These are phyloP conservation scores for Coemansia pectinata DNA, from an alignment of 192 early-diverging fungal genomes.

Conservation along the genomic window DNA sequence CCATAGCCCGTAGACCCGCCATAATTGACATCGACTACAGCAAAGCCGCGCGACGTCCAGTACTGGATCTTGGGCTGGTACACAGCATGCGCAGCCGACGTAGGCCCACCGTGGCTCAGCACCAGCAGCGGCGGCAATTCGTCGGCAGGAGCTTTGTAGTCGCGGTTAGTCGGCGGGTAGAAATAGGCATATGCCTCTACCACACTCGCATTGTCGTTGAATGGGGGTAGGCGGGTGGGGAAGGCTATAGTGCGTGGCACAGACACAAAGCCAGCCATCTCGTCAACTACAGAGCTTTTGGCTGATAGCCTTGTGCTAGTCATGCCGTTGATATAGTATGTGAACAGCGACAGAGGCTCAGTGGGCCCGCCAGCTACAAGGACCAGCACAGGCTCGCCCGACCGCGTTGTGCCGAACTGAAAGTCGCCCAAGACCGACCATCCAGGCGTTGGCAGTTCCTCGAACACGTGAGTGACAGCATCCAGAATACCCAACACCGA, in stretches of 20 bases:
- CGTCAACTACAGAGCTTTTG: neutral
- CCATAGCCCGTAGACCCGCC: slow-evolving; percentile 78
- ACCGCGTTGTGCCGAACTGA: slow-evolving; percentile 28
- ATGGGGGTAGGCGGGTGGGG: slow-evolving; percentile 55
- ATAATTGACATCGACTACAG: slow-evolving; percentile 73
- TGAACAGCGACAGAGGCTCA: slow-evolving; percentile 27
- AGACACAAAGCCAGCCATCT: slow-evolving; percentile 58
- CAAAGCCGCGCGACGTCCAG: slow-evolving; percentile 80
- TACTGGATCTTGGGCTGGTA: slow-evolving; percentile 62
- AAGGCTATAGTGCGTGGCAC: slow-evolving; percentile 63
- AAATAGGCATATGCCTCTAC: slow-evolving; percentile 57
- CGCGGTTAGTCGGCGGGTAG: slow-evolving; percentile 66
- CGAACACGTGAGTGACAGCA: slow-evolving; percentile 21
- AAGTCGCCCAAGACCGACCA: slow-evolving; percentile 36
- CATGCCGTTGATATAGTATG: slow-evolving; percentile 39
- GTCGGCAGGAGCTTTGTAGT: slow-evolving; percentile 53
- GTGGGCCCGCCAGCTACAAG: slow-evolving; percentile 37
- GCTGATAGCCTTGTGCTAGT: neutral
- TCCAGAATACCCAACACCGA: slow-evolving; percentile 34
- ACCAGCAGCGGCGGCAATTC: slow-evolving; percentile 71
- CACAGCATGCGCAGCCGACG: slow-evolving; percentile 34
- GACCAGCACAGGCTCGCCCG: slow-evolving; percentile 38
- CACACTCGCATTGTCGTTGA: neutral
- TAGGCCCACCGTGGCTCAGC: slow-evolving; percentile 75
- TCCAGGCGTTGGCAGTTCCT: slow-evolving; percentile 34